These are phyloP conservation scores for Penicillium sp. DNA, from an alignment of 2,329 filamentous ascomycete species.

Conservation along the genomic window DNA sequence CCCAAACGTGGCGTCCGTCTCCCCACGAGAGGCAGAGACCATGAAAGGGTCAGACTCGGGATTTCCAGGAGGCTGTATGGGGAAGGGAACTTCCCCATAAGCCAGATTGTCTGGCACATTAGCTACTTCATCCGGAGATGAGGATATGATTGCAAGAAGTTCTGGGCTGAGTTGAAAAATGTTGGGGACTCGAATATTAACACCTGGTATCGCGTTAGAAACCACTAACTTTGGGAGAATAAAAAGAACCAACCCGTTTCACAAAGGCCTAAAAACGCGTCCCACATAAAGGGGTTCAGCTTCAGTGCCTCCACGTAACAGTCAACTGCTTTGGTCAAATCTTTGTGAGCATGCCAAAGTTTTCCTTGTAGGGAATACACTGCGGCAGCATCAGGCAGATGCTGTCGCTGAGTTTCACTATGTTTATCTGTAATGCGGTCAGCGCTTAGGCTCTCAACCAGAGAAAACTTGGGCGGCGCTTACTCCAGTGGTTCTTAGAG, in stretches of 20 bases:
- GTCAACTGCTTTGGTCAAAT: conserved; percentile 78
- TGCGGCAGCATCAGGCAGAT: conserved; percentile 77
- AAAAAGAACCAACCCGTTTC: conserved; percentile 59
- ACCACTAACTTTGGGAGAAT: conserved; percentile 8
- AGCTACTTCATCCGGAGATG: conserved; percentile 33
- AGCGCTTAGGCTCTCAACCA: conserved; percentile 1
- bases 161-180: conserved; percentile 77
- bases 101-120: conserved; percentile 33
- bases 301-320: conserved; percentile 88
- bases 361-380: conserved; percentile 84
- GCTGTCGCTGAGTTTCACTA: conserved; percentile 69
- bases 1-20: conserved; percentile 35
- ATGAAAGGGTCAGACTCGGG: conserved; percentile 46
- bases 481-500: conserved; percentile 73
- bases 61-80: conserved; percentile 39
- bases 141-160: conserved; percentile 53
- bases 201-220: conserved; percentile 64
- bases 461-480: conserved; percentile 35
- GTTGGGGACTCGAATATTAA: conserved; percentile 75
- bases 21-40: conserved; percentile 34
- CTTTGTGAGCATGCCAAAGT: conserved; percentile 75
- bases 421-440: conserved; percentile 58
- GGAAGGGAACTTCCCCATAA: conserved; percentile 34
- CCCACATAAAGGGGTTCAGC: conserved; percentile 95
- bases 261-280: conserved; percentile 85